Evolutionary conservation across 208 protist genomes (phyloP).

Genomic region (Blechomonas ayalai): DNA sequence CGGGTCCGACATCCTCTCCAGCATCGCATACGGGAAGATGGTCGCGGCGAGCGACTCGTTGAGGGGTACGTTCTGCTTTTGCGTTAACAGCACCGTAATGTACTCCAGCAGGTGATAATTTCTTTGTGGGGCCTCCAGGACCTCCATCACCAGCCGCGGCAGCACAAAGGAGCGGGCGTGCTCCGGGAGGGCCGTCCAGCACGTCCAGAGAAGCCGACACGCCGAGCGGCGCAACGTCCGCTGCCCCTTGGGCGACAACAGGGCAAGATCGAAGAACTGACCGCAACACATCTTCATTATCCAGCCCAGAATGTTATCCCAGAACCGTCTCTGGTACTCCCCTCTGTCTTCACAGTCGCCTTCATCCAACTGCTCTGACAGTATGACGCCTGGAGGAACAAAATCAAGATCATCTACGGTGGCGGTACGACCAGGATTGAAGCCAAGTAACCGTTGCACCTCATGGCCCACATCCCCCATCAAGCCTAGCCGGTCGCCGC

Average conservation of each 20-base stretch:
- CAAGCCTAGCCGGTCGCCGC: no score
- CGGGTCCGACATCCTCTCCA: constrained; percentile 7
- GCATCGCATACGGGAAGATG: constrained; percentile 15
- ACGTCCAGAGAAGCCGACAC: constrained; percentile 42
- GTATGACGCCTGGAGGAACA: no score
- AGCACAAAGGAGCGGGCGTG: constrained; percentile 16
- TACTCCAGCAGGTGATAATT: constrained; percentile 57
- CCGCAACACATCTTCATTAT: constrained; percentile 26
- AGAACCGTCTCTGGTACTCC: constrained; percentile 1
- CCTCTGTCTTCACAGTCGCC: no score
- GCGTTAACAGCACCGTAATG: constrained; percentile 54
- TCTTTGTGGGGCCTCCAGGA: constrained; percentile 27
- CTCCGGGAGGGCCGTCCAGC: constrained; percentile 13
- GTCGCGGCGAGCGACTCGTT: constrained; percentile 29
- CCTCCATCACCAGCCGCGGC: constrained; percentile 29
- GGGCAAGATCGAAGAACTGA: constrained; percentile 16
- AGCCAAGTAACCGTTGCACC: no score
- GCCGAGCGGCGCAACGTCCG: constrained; percentile 22
- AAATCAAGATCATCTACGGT: no score
- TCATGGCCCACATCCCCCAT: no score
- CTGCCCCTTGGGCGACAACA: constrained; percentile 11
- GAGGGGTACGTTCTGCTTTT: constrained; percentile 20
- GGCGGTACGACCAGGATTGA: no score
- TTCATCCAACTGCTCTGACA: no score
- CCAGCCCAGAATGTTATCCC: constrained; percentile 21